Conservation (phyloP, 1,284 basidiomycete genomes). For the Microbotryomycetes sp. region DNA sequence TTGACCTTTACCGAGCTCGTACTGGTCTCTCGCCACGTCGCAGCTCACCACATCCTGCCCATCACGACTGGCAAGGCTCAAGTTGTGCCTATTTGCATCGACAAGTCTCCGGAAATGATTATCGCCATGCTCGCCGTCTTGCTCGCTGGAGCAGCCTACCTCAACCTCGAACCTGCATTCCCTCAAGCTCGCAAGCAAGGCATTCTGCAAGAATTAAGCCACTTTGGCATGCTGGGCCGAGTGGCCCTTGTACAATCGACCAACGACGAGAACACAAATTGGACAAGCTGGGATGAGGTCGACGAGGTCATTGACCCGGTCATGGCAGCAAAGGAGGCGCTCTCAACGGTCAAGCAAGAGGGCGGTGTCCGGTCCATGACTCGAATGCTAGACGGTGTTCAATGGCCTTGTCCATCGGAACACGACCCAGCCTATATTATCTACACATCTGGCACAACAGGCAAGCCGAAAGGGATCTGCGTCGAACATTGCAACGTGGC, state of each 20-base stretch:
- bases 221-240: conserved; percentile 16
- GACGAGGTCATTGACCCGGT: conserved; percentile 9
- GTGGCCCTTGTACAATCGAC: conserved; percentile 14
- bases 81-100: conserved; percentile 27
- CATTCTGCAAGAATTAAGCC: conserved; percentile 18
- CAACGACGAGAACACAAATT: conserved; percentile 9
- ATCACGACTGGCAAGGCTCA: not conserved
- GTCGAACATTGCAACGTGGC: conserved; percentile 31
- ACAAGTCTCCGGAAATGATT: conserved; percentile 28
- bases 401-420: not conserved
- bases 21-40: conserved; percentile 10
- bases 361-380: not conserved
- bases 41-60: not conserved
- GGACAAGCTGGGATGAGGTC: conserved; percentile 2
- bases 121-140: conserved; percentile 28
- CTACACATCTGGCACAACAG: conserved; percentile 34
- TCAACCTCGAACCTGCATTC: conserved; percentile 32
- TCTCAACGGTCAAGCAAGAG: not conserved
- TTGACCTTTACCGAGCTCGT: conserved; percentile 15
- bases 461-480: conserved; percentile 30
- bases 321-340: not conserved
- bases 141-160: conserved; percentile 26
- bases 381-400: not conserved
- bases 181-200: conserved; percentile 21
- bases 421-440: conserved; percentile 29